These are phyloP conservation scores for Lactarius pseudohatsudake DNA, from an alignment of 768 basidiomycete genomes.

Conservation along the genomic window DNA sequence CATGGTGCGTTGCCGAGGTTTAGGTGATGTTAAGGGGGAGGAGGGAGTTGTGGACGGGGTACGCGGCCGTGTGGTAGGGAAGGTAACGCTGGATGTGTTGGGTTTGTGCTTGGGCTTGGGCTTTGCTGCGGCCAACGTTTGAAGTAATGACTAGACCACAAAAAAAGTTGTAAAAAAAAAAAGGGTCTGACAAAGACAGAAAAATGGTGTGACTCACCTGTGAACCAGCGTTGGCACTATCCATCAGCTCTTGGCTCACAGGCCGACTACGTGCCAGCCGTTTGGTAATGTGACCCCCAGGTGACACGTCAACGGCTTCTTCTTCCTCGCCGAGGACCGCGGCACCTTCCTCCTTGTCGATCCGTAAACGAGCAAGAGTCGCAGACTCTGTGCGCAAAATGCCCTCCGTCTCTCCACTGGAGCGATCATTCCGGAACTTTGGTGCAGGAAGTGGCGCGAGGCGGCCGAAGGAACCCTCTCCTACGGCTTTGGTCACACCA, in stretches of 20 bases:
- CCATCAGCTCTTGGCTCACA: conserved; percentile 56
- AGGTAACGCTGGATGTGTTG: conserved; percentile 25
- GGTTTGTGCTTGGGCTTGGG: conserved; percentile 20
- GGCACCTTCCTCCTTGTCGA: conserved; percentile 26
- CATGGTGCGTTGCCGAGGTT: conserved; percentile 24
- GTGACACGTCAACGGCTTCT: conserved; percentile 68
- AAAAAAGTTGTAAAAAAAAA: background rate
- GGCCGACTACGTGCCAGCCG: conserved; percentile 73
- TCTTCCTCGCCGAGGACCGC: conserved; percentile 43
- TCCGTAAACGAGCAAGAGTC: conserved; percentile 28
- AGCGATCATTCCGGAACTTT: conserved; percentile 25
- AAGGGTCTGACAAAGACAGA: background rate
- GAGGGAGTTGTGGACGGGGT: conserved; percentile 19
- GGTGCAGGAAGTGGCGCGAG: conserved; percentile 31
- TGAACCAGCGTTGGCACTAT: conserved; percentile 36
- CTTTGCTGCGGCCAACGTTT: conserved; percentile 16
- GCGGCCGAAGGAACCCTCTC: conserved; percentile 27
- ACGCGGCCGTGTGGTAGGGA: conserved; percentile 25
- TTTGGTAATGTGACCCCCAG: conserved; percentile 74
- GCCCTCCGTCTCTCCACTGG: conserved; percentile 20
- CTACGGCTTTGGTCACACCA: conserved; percentile 24
- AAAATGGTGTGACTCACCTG: conserved; percentile 34
- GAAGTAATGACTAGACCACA: conserved; percentile 21
- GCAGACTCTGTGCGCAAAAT: conserved; percentile 29
- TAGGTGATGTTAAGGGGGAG: conserved; percentile 25